Evolutionary conservation across 148 eudicot genomes (phyloP).

Genomic region (Rhododendron griersonianum): DNA sequence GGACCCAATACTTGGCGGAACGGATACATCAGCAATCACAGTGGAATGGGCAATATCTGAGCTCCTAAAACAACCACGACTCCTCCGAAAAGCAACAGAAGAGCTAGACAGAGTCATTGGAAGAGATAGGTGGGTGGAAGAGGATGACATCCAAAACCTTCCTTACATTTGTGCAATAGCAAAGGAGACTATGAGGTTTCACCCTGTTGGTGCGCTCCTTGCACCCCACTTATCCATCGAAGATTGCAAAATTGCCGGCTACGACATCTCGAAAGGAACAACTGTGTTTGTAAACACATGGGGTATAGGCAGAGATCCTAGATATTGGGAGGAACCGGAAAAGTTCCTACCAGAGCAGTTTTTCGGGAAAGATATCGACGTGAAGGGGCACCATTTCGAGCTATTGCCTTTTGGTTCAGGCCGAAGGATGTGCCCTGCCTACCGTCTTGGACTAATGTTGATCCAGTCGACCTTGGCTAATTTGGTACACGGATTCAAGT

Average conservation of each 20-base stretch:
- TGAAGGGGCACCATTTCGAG: no score
- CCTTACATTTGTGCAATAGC: background rate
- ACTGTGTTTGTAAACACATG: background rate
- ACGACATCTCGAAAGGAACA: background rate
- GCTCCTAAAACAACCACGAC: no score
- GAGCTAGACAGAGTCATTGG: background rate
- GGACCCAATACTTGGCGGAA: constrained; percentile 1
- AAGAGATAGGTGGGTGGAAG: background rate
- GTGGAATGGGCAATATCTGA: background rate
- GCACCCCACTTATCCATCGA: background rate
- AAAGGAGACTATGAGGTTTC: background rate
- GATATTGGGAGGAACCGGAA: background rate
- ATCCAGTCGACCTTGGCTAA: no score
- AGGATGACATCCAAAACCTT: background rate
- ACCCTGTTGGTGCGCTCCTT: background rate
- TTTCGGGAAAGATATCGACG: no score
- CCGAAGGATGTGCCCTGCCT: no score
- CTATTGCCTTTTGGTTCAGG: no score
- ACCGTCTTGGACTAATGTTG: no score
- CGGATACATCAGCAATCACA: background rate
- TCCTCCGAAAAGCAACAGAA: background rate
- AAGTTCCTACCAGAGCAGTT: no score
- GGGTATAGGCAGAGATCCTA: constrained; percentile 4
- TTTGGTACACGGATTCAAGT: no score
- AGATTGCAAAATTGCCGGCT: background rate